Evolutionary conservation across 768 basidiomycete genomes (phyloP).

Genomic region (Hortiboletus campestris): DNA sequence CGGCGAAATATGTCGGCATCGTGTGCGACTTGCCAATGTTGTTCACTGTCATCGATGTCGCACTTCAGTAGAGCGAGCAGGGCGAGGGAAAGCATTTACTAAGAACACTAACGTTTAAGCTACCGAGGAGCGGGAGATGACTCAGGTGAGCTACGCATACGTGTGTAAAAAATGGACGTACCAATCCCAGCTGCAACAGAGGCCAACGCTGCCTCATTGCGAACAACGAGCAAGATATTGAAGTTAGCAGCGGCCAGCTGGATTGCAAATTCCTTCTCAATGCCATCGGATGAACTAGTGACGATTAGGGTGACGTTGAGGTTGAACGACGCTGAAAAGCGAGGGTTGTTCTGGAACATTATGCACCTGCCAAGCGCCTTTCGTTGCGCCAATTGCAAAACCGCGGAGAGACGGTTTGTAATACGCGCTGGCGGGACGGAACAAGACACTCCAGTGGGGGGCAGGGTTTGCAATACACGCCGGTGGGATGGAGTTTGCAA

Average conservation of each 20-base stretch:
- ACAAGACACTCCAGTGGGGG: no score
- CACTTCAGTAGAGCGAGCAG: background rate
- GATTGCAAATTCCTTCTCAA: slow-evolving; percentile 89
- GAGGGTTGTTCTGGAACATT: background rate
- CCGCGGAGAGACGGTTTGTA: no score
- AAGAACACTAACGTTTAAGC: slow-evolving; percentile 73
- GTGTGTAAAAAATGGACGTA: slow-evolving; percentile 26
- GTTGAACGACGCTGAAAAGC: background rate
- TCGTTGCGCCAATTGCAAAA: slow-evolving; percentile 80
- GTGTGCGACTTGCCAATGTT: slow-evolving; percentile 92
- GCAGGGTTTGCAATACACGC: no score
- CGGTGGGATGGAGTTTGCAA: no score
- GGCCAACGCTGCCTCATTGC: slow-evolving; percentile 62
- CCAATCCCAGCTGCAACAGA: slow-evolving; percentile 74
- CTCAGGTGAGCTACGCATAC: background rate
- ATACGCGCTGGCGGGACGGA: no score
- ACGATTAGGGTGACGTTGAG: slow-evolving; percentile 49
- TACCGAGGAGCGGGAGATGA: slow-evolving; percentile 34
- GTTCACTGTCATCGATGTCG: slow-evolving; percentile 61
- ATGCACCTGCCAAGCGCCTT: slow-evolving; percentile 79
- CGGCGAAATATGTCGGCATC: slow-evolving; percentile 81
- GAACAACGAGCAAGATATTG: slow-evolving; percentile 81
- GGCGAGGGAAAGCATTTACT: slow-evolving; percentile 43
- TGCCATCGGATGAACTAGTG: slow-evolving; percentile 94
- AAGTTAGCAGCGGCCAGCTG: slow-evolving; percentile 88